Evolutionary conservation across 1,284 basidiomycete species (phyloP), one percentile per base, ranked within the genome.

Genomic region (Tilletia horrida): DNA sequence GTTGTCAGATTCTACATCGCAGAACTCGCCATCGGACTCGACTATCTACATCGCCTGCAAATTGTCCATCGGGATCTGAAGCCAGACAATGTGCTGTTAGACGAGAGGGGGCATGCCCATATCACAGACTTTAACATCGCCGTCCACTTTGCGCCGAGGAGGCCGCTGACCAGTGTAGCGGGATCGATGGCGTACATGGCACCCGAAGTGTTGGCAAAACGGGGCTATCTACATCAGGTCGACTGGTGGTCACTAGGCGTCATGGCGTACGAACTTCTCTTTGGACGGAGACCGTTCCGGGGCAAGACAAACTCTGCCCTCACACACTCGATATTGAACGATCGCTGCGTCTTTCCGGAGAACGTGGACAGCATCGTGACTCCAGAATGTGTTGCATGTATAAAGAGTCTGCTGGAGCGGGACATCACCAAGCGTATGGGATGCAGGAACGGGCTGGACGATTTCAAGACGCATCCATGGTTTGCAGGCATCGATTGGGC

Each of bases 61-160:
- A 98, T 98, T 77, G 91, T 97, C 65, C 95, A 98, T 83, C 73
- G 76, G 16, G 94, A 97, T 82, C 83, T 98, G 70, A 97, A 98
- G 82, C 95, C 95, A 0, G 95, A 98, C 82, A 97, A 98, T 81
- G 91, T 98, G 72, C 86, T 98, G 13, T 86, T 98, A 48, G 95
- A 97, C 83, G 88, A 91, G 55, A 85, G 87, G 75, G 95, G 95
- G 0, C 94, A 98, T 81, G 95, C 92, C 0, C 94, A 97, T 81
- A 86, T 98, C 71, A 97, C 95, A 16, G 95, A 97, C 83, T 96
- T 98, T 85, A 98, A 98, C 82, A 93, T 97, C 74, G 95, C 94
- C 16, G 93, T 97, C 8, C 95, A 97, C 83, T 97, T 92, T 81
- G 93, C 93, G 7, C 90, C 92, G 66, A 86, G 89, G 57, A 86